A percentile compares a stretch with the other conserved stretches of the same genome.
phyloP scores from a whole-genome alignment of 768 basidiomycete genomes.

The Rhodotorula diobovata region DNA sequence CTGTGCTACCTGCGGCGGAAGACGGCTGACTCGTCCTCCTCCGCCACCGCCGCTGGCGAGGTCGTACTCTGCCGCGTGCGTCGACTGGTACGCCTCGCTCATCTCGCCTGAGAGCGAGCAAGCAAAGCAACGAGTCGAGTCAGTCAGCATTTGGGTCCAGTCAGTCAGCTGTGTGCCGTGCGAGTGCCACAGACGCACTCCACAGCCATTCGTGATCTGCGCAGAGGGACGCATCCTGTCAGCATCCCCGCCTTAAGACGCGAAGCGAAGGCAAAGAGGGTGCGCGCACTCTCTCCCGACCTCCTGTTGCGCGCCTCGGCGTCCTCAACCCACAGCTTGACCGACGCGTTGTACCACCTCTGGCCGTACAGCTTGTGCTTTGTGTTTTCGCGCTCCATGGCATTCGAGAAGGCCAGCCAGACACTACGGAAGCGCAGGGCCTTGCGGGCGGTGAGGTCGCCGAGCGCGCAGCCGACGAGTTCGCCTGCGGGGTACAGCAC shows the following conservation, averaged over 20 bases:
- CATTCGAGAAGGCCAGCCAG: background rate
- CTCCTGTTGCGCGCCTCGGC: background rate
- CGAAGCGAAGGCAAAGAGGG: background rate
- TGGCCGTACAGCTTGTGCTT: background rate
- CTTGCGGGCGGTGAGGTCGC: background rate
- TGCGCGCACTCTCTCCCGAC: background rate
- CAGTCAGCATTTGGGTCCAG: background rate
- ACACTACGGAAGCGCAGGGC: background rate
- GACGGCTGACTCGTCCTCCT: background rate
- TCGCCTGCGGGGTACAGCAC: background rate
- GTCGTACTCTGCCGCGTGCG: background rate
- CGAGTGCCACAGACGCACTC: background rate
- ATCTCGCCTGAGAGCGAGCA: background rate
- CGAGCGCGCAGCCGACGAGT: background rate
- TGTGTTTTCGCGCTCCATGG: background rate
- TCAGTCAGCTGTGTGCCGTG: background rate
- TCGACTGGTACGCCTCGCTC: background rate
- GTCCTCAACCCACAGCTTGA: slow-evolving; percentile 3
- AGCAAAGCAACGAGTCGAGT: too few species aligned
- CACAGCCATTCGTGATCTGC: background rate
- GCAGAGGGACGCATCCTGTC: background rate
- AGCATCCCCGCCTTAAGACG: too few species aligned
- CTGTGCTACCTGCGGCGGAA: background rate
- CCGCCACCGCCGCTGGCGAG: background rate
- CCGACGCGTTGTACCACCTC: background rate